Evolutionary conservation across 345 rosid genomes (phyloP).

Genomic region (Salix brachista): DNA sequence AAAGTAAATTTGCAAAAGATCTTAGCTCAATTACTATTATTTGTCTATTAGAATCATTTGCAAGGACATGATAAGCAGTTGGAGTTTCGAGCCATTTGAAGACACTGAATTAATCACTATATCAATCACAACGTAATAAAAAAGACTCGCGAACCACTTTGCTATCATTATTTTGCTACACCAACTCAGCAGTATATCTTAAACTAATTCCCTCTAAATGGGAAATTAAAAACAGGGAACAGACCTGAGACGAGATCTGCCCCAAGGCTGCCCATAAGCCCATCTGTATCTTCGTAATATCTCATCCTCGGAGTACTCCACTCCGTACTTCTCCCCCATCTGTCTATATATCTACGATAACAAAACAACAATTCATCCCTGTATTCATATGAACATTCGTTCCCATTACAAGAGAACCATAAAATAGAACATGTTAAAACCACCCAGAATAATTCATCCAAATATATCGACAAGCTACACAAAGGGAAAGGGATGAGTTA

Average conservation of each 20-base stretch:
- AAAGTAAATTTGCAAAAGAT: background rate
- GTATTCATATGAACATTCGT: background rate
- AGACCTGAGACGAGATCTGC: constrained; percentile 90
- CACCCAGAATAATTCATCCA: background rate
- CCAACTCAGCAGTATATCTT: background rate
- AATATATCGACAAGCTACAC: background rate
- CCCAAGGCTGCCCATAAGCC: constrained; percentile 97
- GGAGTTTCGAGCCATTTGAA: background rate
- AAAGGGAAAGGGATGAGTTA: background rate
- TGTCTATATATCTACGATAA: constrained; percentile 64
- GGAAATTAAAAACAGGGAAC: background rate
- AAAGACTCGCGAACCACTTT: background rate
- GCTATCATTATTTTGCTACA: background rate
- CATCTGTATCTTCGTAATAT: constrained; percentile 71
- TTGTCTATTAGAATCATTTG: background rate
- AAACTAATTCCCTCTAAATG: background rate
- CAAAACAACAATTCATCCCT: background rate
- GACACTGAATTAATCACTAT: background rate
- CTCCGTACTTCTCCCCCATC: constrained; percentile 92
- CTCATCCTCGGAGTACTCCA: constrained; percentile 79
- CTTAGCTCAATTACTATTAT: background rate
- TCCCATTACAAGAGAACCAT: no score
- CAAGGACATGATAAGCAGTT: background rate
- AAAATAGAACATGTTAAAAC: background rate
- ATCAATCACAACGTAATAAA: background rate